Evolutionary conservation across 1,284 basidiomycete species (phyloP), one percentile per base, ranked within the genome.

Genomic region (Cryptococcus amylolentus): DNA sequence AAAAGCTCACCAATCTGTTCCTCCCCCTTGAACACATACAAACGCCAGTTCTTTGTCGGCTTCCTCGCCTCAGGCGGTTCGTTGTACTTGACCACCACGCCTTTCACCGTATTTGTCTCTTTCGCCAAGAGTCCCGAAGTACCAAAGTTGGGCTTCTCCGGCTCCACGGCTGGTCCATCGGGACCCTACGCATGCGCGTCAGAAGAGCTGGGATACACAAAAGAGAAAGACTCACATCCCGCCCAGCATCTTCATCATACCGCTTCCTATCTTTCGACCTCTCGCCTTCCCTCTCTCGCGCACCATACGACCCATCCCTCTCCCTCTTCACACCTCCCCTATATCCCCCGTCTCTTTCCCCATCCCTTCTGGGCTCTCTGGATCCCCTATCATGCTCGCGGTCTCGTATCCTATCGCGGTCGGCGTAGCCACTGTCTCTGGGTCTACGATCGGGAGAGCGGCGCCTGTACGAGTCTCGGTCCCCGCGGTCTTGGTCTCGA

Each of bases 11-110:
- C 93, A 52, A 88, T 81, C 81, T 97, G 90, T 65, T 96, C 91
- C 52, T 84, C 84, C 23, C 89, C 93, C 76, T 97, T 97, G 82
- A 98, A 99, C 41, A 97, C 93, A 73, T 98, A 99, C 60, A 98
- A 70, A 69, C 96, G 82, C 96, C 96, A 98, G 23, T 88, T 88
- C 40, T 88, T 78, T 3, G 82, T 79, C 4, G 96, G 95, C 71
- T 94, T 96, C 62, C 94, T 81, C 26, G 96, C 96, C 80, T 99
- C 96, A 2, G 95, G 92, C 12, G 96, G 96, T 76, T 99, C 96
- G 67, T 98, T 95, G 73, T 99, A 99, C 76, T 98, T 99, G 59
- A 99, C 80, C 41, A 95, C 85, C 1, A 94, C 90, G 55, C 87
- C 91, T 67, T 86, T 84, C 47, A 91, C 85, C 1, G 88, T 90